Evolutionary conservation across 192 early-diverging fungal species (phyloP).

Genomic region (Kappamyces sp.): DNA sequence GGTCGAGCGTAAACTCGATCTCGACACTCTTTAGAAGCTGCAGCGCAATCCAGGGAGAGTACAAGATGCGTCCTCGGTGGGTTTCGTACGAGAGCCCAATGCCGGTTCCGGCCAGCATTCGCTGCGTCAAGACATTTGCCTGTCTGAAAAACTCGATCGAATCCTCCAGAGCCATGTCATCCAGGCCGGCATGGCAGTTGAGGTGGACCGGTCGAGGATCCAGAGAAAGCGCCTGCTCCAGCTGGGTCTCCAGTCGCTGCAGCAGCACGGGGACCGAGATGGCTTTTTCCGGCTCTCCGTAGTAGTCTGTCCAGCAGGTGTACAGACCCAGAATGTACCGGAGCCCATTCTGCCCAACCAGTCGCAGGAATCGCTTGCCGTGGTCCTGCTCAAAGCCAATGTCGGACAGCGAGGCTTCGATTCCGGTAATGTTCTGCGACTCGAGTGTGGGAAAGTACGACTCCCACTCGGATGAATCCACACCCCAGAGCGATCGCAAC

Average conservation of each 20-base stretch:
- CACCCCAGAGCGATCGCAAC: too few relatives aligned
- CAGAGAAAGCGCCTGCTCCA: background rate
- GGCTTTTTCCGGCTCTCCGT: background rate
- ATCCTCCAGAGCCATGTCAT: slow-evolving; percentile 8
- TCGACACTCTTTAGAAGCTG: background rate
- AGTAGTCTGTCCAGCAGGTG: slow-evolving; percentile 2
- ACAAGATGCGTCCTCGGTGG: slow-evolving; percentile 19
- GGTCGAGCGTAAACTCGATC: slow-evolving; percentile 8
- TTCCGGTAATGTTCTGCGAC: too few relatives aligned
- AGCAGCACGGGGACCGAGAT: slow-evolving; percentile 1
- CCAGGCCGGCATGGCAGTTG: slow-evolving; percentile 16
- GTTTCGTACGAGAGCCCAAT: slow-evolving; percentile 17
- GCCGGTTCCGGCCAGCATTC: slow-evolving; percentile 1
- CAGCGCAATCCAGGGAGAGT: slow-evolving; percentile 19
- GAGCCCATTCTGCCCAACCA: too few relatives aligned
- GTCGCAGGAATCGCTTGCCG: too few relatives aligned
- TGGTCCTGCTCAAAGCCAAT: too few relatives aligned
- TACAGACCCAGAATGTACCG: background rate
- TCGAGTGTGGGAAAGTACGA: too few relatives aligned
- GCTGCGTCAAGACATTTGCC: background rate
- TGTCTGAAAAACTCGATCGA: slow-evolving; percentile 3
- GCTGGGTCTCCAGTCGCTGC: background rate
- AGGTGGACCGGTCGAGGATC: slow-evolving; percentile 10
- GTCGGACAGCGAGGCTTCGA: too few relatives aligned
- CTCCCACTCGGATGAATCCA: too few relatives aligned